Conservation (phyloP, 306 rosid genomes). For the Hippophae tibetana region DNA sequence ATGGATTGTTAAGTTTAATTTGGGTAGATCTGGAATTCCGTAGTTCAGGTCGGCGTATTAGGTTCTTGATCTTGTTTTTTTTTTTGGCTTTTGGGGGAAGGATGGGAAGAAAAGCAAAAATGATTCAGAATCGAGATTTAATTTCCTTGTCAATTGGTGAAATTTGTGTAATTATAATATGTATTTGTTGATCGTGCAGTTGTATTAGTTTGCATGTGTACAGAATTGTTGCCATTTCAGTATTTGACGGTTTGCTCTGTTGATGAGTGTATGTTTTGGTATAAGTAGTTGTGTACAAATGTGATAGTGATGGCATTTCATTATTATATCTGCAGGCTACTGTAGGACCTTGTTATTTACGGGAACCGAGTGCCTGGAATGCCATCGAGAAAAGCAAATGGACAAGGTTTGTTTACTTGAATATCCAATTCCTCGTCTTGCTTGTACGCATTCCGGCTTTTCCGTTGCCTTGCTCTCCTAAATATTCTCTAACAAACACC, state of each 20-base stretch:
- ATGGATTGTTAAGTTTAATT: constrained; percentile 6
- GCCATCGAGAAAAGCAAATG: constrained; percentile 87
- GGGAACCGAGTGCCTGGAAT: constrained; percentile 89
- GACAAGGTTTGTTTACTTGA: constrained; percentile 61
- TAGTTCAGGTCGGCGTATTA: not conserved
- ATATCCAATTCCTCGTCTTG: not conserved
- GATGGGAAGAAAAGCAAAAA: not conserved
- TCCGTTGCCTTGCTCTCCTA: not conserved
- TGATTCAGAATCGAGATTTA: not conserved
- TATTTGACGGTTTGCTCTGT: not conserved
- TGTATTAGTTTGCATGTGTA: not conserved
- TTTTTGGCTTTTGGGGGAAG: constrained; percentile 12
- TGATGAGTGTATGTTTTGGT: not conserved
- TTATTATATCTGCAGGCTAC: constrained; percentile 56
- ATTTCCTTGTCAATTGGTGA: not conserved
- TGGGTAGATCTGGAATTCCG: constrained; percentile 40
- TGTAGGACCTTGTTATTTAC: constrained; percentile 66
- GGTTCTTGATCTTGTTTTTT: constrained; percentile 16
- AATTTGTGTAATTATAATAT: not conserved
- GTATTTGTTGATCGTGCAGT: not conserved
- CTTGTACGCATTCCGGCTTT: too few relatives aligned
- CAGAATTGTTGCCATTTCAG: not conserved
- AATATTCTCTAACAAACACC: not conserved
- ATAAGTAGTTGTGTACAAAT: constrained; percentile 2
- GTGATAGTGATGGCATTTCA: not conserved